Percentiles rank a stretch among this genome's conserved stretches.
Conservation (phyloP, 192 early-diverging fungal species). For the Podila epicladia region DNA sequence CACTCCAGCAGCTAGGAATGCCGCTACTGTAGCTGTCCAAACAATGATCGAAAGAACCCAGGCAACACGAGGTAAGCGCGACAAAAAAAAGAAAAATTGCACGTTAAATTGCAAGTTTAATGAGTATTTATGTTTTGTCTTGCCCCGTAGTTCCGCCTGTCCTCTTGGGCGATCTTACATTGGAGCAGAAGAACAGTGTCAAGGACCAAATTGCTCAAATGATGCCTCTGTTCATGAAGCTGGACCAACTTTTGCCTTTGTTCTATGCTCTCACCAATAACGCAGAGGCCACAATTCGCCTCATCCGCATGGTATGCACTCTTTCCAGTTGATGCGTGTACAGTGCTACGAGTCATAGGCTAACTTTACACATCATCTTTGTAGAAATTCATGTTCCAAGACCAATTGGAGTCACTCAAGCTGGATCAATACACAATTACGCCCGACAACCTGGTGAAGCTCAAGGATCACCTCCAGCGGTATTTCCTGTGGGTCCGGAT, state of each 20-base stretch:
- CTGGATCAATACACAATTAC: constrained; percentile 60
- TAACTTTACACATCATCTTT: not conserved
- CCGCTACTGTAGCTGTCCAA: constrained; percentile 48
- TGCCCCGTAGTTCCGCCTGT: constrained; percentile 28
- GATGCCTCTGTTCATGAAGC: constrained; percentile 54
- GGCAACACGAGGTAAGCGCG: constrained; percentile 43
- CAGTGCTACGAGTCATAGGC: not conserved
- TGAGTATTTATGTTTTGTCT: not conserved
- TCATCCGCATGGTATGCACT: constrained; percentile 56
- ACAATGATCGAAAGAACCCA: constrained; percentile 52
- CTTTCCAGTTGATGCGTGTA: not conserved
- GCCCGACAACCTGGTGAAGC: constrained; percentile 53
- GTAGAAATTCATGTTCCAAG: constrained; percentile 63
- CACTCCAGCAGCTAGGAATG: constrained; percentile 29
- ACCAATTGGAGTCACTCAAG: constrained; percentile 54
- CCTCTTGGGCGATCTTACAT: constrained; percentile 37
- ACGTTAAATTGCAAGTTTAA: not conserved
- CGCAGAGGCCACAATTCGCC: constrained; percentile 53
- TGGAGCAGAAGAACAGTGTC: constrained; percentile 56
- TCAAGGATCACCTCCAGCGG: constrained; percentile 56
- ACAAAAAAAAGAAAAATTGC: not conserved
- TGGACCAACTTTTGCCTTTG: constrained; percentile 59
- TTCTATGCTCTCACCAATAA: constrained; percentile 59
- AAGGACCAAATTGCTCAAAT: constrained; percentile 50
- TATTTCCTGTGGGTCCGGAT: constrained; percentile 60